phyloP scores from a whole-genome alignment of 345 rosid genomes.

The Euphorbia tirucalli region DNA sequence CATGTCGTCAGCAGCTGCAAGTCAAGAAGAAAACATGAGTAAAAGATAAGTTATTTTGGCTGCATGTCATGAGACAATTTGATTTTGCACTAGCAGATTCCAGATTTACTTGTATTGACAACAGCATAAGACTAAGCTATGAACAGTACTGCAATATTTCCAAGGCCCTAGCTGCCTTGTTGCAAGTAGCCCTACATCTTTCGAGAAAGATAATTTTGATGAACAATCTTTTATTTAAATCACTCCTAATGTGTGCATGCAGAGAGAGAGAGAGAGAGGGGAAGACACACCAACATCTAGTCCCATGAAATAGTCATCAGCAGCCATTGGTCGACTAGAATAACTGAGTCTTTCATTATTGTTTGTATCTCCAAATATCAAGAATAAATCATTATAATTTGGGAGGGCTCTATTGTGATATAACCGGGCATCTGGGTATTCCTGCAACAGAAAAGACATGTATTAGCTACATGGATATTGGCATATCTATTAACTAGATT shows the following conservation, averaged over 20 bases:
- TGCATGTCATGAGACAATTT: neutral
- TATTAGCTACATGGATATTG: slow-evolving; percentile 7
- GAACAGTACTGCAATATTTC: neutral
- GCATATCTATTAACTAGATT: slow-evolving; percentile 1
- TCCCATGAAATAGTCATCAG: slow-evolving; percentile 16
- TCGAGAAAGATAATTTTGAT: neutral
- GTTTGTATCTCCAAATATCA: slow-evolving; percentile 38
- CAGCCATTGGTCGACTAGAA: slow-evolving; percentile 21
- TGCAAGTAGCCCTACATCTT: neutral
- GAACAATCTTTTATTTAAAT: neutral
- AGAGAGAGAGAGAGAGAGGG: neutral
- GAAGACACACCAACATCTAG: slow-evolving; percentile 19
- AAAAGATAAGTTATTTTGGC: neutral
- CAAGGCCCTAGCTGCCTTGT: neutral
- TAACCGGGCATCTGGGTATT: slow-evolving; percentile 37
- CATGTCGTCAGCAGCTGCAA: slow-evolving; percentile 36
- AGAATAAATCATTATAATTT: slow-evolving; percentile 45
- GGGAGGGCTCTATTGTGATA: slow-evolving; percentile 41
- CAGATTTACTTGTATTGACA: too few relatives aligned
- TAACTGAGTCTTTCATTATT: slow-evolving; percentile 10
- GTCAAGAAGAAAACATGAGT: slow-evolving; percentile 10
- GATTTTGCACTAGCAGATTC: neutral
- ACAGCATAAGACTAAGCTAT: too few relatives aligned
- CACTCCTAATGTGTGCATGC: neutral
- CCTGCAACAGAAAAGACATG: slow-evolving; percentile 37